Evolutionary conservation across 495 filamentous ascomycete species (phyloP).

Genomic region (Aspergillus heteromorphus): DNA sequence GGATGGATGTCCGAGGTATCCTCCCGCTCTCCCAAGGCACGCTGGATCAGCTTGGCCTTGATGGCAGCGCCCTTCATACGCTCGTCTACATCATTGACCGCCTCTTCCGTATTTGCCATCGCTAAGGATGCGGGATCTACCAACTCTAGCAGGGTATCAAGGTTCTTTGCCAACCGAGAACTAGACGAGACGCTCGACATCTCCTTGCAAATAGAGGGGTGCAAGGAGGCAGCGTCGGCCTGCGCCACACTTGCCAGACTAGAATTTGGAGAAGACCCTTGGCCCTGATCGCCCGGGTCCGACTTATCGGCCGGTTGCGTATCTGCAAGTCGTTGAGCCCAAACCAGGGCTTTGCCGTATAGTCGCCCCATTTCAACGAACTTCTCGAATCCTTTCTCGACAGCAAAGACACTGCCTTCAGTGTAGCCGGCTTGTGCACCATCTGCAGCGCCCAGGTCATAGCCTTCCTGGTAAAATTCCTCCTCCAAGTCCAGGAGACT

Average conservation of each 20-base stretch:
- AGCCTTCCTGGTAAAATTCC: conserved; percentile 80
- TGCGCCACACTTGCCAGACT: neutral
- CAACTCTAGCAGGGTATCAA: conserved; percentile 66
- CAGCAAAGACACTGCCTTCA: conserved; percentile 84
- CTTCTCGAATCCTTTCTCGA: conserved; percentile 92
- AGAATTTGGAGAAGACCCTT: neutral
- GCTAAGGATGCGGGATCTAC: conserved; percentile 72
- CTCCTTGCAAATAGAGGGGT: conserved; percentile 27
- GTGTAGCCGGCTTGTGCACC: conserved; percentile 73
- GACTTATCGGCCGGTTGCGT: conserved; percentile 15
- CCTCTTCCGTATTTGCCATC: conserved; percentile 75
- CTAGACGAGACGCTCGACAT: conserved; percentile 52
- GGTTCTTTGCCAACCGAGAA: conserved; percentile 64
- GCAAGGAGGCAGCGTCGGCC: conserved; percentile 17
- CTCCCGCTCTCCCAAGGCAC: conserved; percentile 56
- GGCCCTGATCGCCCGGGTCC: neutral
- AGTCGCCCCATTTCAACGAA: conserved; percentile 73
- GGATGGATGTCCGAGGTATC: conserved; percentile 22
- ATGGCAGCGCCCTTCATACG: conserved; percentile 69
- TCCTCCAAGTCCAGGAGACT: conserved; percentile 73
- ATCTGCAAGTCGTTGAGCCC: conserved; percentile 58
- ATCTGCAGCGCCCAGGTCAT: conserved; percentile 66
- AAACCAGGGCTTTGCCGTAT: conserved; percentile 76
- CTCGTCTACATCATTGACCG: conserved; percentile 81
- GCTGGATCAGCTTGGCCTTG: conserved; percentile 79